Conservation (phyloP, 2,329 filamentous ascomycete species). For the Alternaria brassicicola region DNA sequence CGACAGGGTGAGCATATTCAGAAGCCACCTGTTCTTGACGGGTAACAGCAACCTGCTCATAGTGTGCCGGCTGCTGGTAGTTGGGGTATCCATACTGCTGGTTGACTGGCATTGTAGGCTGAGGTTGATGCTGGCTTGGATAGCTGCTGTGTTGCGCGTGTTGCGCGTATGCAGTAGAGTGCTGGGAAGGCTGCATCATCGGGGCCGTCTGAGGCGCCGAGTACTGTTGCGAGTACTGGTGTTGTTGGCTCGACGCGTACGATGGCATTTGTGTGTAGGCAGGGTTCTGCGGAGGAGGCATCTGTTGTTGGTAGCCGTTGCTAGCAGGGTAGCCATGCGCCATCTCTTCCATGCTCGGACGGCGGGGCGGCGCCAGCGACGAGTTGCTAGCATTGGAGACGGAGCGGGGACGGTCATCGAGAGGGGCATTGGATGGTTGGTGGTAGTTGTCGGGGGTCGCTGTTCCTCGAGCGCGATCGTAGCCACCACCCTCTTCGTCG, state of each 20-base stretch:
- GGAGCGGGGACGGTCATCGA: conserved; percentile 62
- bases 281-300: conserved; percentile 50
- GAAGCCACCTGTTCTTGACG: conserved; percentile 46
- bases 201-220: conserved; percentile 39
- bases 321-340: conserved; percentile 47
- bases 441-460: conserved; percentile 58
- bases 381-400: conserved; percentile 62
- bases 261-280: conserved; percentile 50
- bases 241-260: conserved; percentile 44
- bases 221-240: conserved; percentile 44
- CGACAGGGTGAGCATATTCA: conserved; percentile 48
- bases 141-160: conserved; percentile 40
- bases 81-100: conserved; percentile 51
- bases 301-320: conserved; percentile 47
- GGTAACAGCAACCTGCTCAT: conserved; percentile 43
- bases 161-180: conserved; percentile 37
- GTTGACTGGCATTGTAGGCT: conserved; percentile 43
- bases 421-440: conserved; percentile 47
- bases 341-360: conserved; percentile 55
- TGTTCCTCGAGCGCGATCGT: conserved; percentile 56
- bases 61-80: conserved; percentile 46
- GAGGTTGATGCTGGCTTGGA: conserved; percentile 32
- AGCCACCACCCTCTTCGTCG: conserved; percentile 58
- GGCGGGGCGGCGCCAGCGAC: conserved; percentile 48
- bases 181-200: conserved; percentile 50